Conservation (phyloP, 768 basidiomycete genomes). For the Pulveroboletus ravenelii region DNA sequence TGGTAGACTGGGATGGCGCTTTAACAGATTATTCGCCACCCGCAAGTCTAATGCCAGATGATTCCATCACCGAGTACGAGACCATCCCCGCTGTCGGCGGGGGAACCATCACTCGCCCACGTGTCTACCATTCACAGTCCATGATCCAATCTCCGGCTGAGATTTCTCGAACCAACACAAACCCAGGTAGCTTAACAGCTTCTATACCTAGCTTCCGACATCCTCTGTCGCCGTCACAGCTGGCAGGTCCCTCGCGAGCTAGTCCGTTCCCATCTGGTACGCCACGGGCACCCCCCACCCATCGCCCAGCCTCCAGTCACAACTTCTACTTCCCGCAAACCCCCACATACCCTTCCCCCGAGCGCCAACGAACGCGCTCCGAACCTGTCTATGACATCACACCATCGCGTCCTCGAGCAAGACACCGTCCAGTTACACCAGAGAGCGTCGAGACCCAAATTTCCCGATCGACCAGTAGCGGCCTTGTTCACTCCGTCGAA, state of each 20-base stretch:
- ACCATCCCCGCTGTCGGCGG: constrained; percentile 90
- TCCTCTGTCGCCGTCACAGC: constrained; percentile 6
- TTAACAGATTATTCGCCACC: constrained; percentile 44
- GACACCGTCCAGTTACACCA: constrained; percentile 40
- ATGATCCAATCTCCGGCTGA: constrained; percentile 49
- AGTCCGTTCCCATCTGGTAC: constrained; percentile 5
- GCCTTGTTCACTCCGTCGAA: constrained; percentile 39
- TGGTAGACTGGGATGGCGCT: constrained; percentile 67
- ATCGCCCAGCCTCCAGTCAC: constrained; percentile 21
- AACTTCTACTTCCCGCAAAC: constrained; percentile 10
- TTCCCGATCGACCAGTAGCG: constrained; percentile 47
- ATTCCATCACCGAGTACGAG: constrained; percentile 65
- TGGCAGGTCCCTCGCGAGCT: constrained; percentile 30
- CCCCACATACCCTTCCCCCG: not conserved
- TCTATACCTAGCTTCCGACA: constrained; percentile 1
- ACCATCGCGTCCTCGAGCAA: constrained; percentile 22
- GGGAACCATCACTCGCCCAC: constrained; percentile 78
- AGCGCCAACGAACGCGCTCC: constrained; percentile 10
- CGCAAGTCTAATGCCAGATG: constrained; percentile 39
- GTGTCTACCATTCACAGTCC: constrained; percentile 82
- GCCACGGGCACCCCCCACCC: constrained; percentile 8
- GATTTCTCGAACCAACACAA: constrained; percentile 10
- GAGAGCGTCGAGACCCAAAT: constrained; percentile 49
- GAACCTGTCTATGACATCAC: constrained; percentile 18
- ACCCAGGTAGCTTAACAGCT: constrained; percentile 55